Conservation (phyloP, 371 early-diverging fungal genomes). For the Mortierella sp. region DNA sequence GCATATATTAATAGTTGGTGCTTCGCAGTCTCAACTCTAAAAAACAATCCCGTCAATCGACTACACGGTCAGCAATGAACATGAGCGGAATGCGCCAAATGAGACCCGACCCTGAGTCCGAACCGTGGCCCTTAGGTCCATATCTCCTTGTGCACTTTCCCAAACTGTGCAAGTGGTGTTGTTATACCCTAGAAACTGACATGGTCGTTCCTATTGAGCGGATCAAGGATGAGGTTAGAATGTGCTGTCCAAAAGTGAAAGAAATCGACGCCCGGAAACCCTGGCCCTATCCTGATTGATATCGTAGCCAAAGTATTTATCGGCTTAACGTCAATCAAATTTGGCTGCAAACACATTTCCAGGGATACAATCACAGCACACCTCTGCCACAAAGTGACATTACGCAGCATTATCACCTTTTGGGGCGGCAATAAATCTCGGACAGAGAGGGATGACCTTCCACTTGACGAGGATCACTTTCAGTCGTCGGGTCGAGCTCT, state of each 20-base stretch:
- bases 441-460: conserved; percentile 8
- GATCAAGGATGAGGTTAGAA: conserved; percentile 13
- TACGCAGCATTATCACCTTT: neutral
- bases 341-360: conserved; percentile 12
- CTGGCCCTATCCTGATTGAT: conserved; percentile 4
- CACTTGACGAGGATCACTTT: conserved; percentile 8
- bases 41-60: too few species aligned
- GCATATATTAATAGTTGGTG: too few species aligned
- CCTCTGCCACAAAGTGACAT: conserved; percentile 11
- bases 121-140: too few species aligned
- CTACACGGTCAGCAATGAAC: too few species aligned
- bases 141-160: too few species aligned
- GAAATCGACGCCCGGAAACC: conserved; percentile 5
- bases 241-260: conserved; percentile 16
- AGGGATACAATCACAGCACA: conserved; percentile 10
- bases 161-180: neutral
- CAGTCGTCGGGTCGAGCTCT: conserved; percentile 6
- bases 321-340: neutral
- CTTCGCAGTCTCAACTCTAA: too few species aligned
- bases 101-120: too few species aligned
- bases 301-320: conserved; percentile 14
- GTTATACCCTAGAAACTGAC: neutral
- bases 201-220: conserved; percentile 16
- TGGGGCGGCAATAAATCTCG: conserved; percentile 62
- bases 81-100: too few species aligned